Percentiles rank a stretch among this genome's conserved stretches.
phyloP scores from a whole-genome alignment of 257 asterid genomes.

The Buddleja alternifolia region DNA sequence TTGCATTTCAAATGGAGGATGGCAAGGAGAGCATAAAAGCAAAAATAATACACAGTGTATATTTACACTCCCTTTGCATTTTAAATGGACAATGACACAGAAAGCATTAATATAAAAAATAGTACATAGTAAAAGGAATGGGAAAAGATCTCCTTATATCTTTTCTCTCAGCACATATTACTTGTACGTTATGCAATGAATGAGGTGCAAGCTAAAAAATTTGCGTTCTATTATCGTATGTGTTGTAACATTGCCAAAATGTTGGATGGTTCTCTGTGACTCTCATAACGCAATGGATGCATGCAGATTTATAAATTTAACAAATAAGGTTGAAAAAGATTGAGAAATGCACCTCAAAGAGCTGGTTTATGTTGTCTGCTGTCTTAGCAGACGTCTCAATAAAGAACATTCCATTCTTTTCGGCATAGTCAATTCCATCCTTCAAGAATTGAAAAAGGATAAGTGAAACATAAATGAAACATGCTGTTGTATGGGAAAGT shows the following conservation, averaged over 20 bases:
- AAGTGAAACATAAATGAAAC: background rate
- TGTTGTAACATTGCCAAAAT: background rate
- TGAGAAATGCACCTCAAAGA: slow-evolving; percentile 76
- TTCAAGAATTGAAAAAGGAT: slow-evolving; percentile 34
- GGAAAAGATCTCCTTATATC: background rate
- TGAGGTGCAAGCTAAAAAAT: background rate
- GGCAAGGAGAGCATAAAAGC: background rate
- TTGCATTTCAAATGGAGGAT: background rate
- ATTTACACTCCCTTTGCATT: background rate
- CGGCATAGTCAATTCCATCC: slow-evolving; percentile 89
- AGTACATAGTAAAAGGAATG: background rate
- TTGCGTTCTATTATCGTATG: background rate
- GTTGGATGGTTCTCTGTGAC: background rate
- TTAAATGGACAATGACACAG: background rate
- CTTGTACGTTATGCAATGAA: background rate
- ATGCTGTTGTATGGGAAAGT: slow-evolving; percentile 4
- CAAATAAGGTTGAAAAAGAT: background rate
- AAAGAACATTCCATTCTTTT: slow-evolving; percentile 95
- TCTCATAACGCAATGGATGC: background rate
- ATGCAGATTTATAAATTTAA: background rate
- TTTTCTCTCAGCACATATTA: slow-evolving; percentile 1
- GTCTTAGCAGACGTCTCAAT: slow-evolving; percentile 99
- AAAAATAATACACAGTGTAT: background rate
- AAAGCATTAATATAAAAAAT: background rate
- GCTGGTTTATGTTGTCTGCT: slow-evolving; percentile 99